A percentile compares a stretch with the other conserved stretches of the same genome.
Conservation (phyloP, 306 rosid species). For the Vigna reflexopilosa region DNA sequence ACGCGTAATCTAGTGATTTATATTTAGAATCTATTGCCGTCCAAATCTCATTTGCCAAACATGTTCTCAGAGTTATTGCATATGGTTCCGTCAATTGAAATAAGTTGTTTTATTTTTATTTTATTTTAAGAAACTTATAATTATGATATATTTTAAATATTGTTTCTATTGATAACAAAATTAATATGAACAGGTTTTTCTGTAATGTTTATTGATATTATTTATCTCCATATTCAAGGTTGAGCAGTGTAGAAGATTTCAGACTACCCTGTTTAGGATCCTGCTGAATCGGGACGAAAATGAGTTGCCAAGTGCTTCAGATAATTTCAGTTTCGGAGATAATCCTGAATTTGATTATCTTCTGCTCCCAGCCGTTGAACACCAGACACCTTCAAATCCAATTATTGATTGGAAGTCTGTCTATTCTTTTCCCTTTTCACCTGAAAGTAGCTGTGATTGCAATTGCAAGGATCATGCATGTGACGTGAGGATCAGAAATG, state of each 20-base stretch:
- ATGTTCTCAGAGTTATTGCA: too few species aligned
- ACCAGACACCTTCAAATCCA: slow-evolving; percentile 26
- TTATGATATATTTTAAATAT: too few species aligned
- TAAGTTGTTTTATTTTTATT: too few species aligned
- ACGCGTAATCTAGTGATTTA: neutral
- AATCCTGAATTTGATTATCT: slow-evolving; percentile 62
- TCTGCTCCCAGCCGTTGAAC: slow-evolving; percentile 62
- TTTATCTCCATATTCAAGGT: slow-evolving; percentile 42
- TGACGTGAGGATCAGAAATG: slow-evolving; percentile 49
- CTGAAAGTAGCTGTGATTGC: slow-evolving; percentile 1
- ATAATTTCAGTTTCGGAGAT: slow-evolving; percentile 46
- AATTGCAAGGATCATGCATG: slow-evolving; percentile 30
- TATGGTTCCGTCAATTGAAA: too few species aligned
- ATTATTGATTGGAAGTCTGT: slow-evolving; percentile 60
- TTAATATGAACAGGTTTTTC: too few species aligned
- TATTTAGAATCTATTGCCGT: neutral
- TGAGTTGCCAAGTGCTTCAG: slow-evolving; percentile 35
- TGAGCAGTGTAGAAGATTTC: slow-evolving; percentile 58
- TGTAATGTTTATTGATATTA: neutral
- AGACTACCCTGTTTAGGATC: slow-evolving; percentile 53
- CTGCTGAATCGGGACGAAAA: slow-evolving; percentile 43
- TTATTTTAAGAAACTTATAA: too few species aligned
- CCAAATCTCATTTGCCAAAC: too few species aligned
- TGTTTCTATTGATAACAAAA: too few species aligned
- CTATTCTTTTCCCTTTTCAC: slow-evolving; percentile 44